These are phyloP conservation scores for Talaromyces albobiverticillius DNA, from an alignment of 2,329 filamentous ascomycete genomes.

Conservation along the genomic window DNA sequence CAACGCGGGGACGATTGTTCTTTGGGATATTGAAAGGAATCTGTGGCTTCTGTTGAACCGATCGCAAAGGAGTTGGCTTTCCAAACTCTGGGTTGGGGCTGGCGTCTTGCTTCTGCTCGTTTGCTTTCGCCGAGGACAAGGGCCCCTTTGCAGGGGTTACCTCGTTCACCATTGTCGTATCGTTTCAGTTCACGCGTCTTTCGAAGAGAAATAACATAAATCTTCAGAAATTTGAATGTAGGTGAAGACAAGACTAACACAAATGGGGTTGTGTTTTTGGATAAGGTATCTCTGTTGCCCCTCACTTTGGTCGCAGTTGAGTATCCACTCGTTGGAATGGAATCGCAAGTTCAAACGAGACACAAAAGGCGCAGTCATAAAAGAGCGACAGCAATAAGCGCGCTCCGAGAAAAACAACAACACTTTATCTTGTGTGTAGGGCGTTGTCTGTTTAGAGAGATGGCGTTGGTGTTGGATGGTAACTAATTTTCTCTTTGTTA, in stretches of 20 bases:
- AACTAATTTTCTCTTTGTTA: slow-evolving; percentile 10
- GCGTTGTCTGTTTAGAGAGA: not conserved
- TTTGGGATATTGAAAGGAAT: slow-evolving; percentile 54
- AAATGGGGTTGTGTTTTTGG: not conserved
- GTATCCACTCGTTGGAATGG: not conserved
- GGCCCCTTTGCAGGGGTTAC: slow-evolving; percentile 43
- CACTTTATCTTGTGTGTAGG: not conserved
- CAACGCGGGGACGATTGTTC: slow-evolving; percentile 46
- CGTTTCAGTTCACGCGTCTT: not conserved
- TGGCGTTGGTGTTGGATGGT: not conserved
- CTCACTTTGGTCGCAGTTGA: not conserved
- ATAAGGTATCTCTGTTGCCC: too few species aligned
- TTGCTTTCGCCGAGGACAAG: slow-evolving; percentile 33
- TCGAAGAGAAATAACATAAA: not conserved
- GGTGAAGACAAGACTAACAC: not conserved
- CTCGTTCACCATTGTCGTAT: slow-evolving; percentile 50
- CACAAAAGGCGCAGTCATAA: not conserved
- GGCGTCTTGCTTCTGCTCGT: slow-evolving; percentile 31
- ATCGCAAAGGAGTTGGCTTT: slow-evolving; percentile 55
- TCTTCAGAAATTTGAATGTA: not conserved
- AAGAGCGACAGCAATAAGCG: not conserved
- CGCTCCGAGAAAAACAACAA: not conserved
- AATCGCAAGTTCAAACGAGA: not conserved
- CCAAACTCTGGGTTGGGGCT: slow-evolving; percentile 54
- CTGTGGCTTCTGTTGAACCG: slow-evolving; percentile 42